Conservation (phyloP, 306 rosid genomes). For the Lagenaria siceraria region DNA sequence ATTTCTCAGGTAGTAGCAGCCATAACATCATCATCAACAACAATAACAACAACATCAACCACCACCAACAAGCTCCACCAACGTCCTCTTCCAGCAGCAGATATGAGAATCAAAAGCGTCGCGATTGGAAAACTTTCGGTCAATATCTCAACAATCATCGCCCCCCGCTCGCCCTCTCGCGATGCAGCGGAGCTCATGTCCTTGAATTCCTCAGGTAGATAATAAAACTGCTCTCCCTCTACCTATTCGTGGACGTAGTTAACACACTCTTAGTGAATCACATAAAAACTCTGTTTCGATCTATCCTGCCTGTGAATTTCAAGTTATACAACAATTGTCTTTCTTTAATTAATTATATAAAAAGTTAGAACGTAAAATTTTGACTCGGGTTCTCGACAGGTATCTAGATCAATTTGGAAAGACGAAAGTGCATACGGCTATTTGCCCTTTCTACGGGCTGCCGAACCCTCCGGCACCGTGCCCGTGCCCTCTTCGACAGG, state of each 20-base stretch:
- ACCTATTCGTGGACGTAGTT: no score
- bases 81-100: slow-evolving; percentile 8
- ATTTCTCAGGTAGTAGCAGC: not conserved
- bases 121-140: slow-evolving; percentile 11
- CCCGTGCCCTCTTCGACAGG: slow-evolving; percentile 10
- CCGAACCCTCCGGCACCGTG: slow-evolving; percentile 9
- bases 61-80: not conserved
- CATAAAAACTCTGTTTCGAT: no score
- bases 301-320: no score
- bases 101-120: slow-evolving; percentile 13
- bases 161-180: slow-evolving; percentile 5
- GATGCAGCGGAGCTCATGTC: slow-evolving; percentile 12
- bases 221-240: no score
- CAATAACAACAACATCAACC: not conserved
- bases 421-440: slow-evolving; percentile 6
- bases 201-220: slow-evolving; percentile 11
- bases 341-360: not conserved
- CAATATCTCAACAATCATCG: slow-evolving; percentile 13
- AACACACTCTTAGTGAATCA: no score
- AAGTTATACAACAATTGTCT: not conserved
- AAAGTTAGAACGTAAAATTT: not conserved
- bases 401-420: slow-evolving; percentile 10
- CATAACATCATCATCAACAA: not conserved
- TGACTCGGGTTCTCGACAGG: not conserved
- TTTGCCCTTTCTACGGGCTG: slow-evolving; percentile 7